A percentile compares a stretch with the other conserved stretches of the same genome.
phyloP scores from a whole-genome alignment of 2,329 filamentous ascomycete genomes.

The Botrytis paeoniae region DNA sequence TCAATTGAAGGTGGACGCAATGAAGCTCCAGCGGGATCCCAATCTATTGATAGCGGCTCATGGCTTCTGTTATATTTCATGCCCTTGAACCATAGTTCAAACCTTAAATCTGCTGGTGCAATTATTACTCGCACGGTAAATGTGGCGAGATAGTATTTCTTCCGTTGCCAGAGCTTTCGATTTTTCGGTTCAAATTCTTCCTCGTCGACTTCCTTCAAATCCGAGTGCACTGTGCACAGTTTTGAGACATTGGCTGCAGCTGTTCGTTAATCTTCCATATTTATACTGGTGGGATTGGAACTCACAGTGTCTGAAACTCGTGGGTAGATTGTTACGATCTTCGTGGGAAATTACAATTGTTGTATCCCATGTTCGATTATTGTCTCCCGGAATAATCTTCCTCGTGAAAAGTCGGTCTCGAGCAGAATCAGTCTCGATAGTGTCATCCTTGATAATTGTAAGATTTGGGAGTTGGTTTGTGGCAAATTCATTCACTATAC shows the following conservation, averaged over 20 bases:
- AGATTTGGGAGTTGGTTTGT: background rate
- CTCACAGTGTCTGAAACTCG: constrained; percentile 41
- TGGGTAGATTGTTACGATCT: constrained; percentile 40
- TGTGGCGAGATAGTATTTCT: constrained; percentile 42
- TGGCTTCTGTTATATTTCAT: constrained; percentile 34
- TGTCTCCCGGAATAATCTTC: constrained; percentile 39
- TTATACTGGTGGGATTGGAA: background rate
- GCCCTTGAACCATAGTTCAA: constrained; percentile 46
- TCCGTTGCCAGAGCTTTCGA: constrained; percentile 39
- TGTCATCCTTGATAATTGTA: constrained; percentile 39
- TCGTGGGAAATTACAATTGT: constrained; percentile 43
- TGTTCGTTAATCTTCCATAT: background rate
- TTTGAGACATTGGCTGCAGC: constrained; percentile 39
- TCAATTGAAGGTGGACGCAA: constrained; percentile 10
- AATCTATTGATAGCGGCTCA: constrained; percentile 21
- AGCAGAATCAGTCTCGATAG: constrained; percentile 39
- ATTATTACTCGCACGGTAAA: constrained; percentile 54
- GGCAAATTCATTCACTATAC: constrained; percentile 22
- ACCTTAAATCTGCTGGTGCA: constrained; percentile 52
- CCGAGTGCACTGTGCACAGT: constrained; percentile 43
- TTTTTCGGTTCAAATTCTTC: constrained; percentile 41
- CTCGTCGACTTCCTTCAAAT: constrained; percentile 42
- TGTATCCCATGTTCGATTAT: constrained; percentile 41
- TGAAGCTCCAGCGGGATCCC: constrained; percentile 18
- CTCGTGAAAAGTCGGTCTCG: constrained; percentile 34